These are phyloP conservation scores for Kuraishia floccosa DNA, from an alignment of 805 yeast genomes.

Conservation along the genomic window DNA sequence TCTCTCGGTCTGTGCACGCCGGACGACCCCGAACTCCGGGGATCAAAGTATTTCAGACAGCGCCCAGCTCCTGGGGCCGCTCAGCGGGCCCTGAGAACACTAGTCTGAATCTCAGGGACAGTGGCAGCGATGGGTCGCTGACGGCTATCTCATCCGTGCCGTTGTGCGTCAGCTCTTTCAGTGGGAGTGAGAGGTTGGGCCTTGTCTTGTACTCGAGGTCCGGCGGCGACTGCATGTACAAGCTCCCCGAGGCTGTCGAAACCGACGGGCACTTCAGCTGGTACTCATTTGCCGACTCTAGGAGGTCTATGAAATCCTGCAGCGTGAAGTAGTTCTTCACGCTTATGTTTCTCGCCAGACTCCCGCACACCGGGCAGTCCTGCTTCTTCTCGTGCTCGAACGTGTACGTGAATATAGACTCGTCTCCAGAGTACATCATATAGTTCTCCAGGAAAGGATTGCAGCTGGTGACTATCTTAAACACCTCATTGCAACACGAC, in stretches of 20 bases:
- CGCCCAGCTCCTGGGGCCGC: slow-evolving; percentile 1
- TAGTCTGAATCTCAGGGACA: slow-evolving; percentile 16
- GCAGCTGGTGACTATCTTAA: slow-evolving; percentile 64
- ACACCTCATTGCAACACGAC: slow-evolving; percentile 75
- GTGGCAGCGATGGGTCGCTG: slow-evolving; percentile 41
- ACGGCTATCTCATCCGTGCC: slow-evolving; percentile 38
- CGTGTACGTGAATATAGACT: slow-evolving; percentile 31
- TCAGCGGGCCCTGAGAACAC: not conserved
- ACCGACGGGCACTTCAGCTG: slow-evolving; percentile 29
- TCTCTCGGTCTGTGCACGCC: no score
- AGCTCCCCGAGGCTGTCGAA: slow-evolving; percentile 22
- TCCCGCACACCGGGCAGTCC: slow-evolving; percentile 32
- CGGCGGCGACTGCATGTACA: slow-evolving; percentile 38
- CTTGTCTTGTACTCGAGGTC: slow-evolving; percentile 32
- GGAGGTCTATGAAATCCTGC: slow-evolving; percentile 28
- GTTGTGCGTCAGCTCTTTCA: slow-evolving; percentile 25
- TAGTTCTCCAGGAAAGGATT: slow-evolving; percentile 63
- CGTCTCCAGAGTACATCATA: slow-evolving; percentile 80
- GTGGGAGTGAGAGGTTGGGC: slow-evolving; percentile 23
- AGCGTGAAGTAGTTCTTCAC: slow-evolving; percentile 17
- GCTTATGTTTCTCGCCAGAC: slow-evolving; percentile 2
- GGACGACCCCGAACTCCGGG: no score
- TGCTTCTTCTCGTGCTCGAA: slow-evolving; percentile 24
- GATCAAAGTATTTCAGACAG: no score
- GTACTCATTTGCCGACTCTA: slow-evolving; percentile 15